Conservation (phyloP, 768 basidiomycete species). For the Trametes coccinea region DNA sequence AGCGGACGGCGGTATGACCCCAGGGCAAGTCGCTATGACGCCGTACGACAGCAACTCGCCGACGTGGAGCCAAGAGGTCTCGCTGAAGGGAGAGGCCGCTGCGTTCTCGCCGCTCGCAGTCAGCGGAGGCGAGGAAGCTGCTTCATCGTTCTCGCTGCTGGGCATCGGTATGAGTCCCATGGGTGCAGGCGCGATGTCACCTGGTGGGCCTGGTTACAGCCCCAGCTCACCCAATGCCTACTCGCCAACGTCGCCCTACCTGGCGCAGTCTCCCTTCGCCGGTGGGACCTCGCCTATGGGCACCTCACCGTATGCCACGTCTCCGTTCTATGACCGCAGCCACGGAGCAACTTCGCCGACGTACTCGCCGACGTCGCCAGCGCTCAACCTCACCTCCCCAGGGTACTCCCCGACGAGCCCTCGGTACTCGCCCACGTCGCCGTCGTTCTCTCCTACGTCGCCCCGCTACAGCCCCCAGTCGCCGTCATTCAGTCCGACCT, state of each 20-base stretch:
- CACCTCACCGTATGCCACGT: slow-evolving; percentile 78
- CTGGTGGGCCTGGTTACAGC: slow-evolving; percentile 83
- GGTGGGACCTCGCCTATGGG: slow-evolving; percentile 84
- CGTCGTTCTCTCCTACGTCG: slow-evolving; percentile 83
- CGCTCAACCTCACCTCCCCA: slow-evolving; percentile 79
- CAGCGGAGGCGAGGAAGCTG: slow-evolving; percentile 73
- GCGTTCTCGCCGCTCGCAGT: slow-evolving; percentile 95
- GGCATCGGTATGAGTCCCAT: slow-evolving; percentile 85
- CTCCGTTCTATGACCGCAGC: slow-evolving; percentile 75
- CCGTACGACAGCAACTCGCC: slow-evolving; percentile 95
- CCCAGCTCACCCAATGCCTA: slow-evolving; percentile 90
- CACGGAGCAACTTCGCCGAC: slow-evolving; percentile 75
- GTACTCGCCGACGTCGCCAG: slow-evolving; percentile 87
- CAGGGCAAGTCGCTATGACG: slow-evolving; percentile 91
- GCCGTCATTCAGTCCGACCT: slow-evolving; percentile 88
- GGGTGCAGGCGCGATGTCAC: slow-evolving; percentile 86
- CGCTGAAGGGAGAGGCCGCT: slow-evolving; percentile 81
- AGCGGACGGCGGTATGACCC: slow-evolving; percentile 86
- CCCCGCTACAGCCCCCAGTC: slow-evolving; percentile 87
- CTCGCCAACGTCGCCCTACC: slow-evolving; percentile 88
- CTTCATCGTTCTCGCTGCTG: slow-evolving; percentile 53
- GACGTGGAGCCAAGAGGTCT: slow-evolving; percentile 67
- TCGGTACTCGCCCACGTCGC: slow-evolving; percentile 82
- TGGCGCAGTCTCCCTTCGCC: slow-evolving; percentile 79
- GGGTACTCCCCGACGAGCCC: slow-evolving; percentile 70